phyloP scores from a whole-genome alignment of 768 basidiomycete species.

The Cubamyces sp. region DNA sequence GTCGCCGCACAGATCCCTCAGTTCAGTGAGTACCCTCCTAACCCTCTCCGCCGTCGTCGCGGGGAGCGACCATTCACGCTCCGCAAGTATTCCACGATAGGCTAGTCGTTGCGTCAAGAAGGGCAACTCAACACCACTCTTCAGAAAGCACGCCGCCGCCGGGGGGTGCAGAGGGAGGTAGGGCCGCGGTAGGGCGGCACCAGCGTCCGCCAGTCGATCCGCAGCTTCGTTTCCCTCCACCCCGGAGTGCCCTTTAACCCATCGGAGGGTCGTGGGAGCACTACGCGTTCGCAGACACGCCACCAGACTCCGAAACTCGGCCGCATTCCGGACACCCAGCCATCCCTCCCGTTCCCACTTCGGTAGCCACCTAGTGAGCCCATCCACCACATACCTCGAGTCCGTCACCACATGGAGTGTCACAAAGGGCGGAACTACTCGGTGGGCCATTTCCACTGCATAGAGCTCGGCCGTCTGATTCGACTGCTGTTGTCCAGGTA shows the following conservation, averaged over 20 bases:
- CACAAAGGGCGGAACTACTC: too few species aligned
- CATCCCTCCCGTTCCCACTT: slow-evolving; percentile 13
- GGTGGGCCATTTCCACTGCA: too few species aligned
- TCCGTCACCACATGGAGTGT: too few species aligned
- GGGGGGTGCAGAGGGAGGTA: not conserved
- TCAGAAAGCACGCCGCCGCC: not conserved
- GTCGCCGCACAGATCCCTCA: not conserved
- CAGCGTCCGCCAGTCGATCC: not conserved
- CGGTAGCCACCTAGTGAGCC: slow-evolving; percentile 25
- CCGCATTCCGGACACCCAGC: slow-evolving; percentile 8
- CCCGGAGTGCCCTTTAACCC: slow-evolving; percentile 24
- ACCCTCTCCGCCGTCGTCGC: too few species aligned
- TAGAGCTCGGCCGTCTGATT: too few species aligned
- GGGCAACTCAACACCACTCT: too few species aligned
- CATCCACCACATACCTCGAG: slow-evolving; percentile 16
- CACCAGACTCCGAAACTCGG: not conserved
- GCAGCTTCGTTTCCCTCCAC: slow-evolving; percentile 18
- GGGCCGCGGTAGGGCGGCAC: not conserved
- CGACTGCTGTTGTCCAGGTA: too few species aligned
- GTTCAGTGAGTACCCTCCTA: too few species aligned
- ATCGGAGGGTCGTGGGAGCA: slow-evolving; percentile 4
- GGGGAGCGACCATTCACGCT: too few species aligned
- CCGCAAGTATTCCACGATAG: too few species aligned
- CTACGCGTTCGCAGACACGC: not conserved
- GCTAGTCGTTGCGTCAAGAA: too few species aligned